These are phyloP conservation scores for Cladosporium cucumerinum DNA, from an alignment of 2,329 filamentous ascomycete genomes.

Conservation along the genomic window DNA sequence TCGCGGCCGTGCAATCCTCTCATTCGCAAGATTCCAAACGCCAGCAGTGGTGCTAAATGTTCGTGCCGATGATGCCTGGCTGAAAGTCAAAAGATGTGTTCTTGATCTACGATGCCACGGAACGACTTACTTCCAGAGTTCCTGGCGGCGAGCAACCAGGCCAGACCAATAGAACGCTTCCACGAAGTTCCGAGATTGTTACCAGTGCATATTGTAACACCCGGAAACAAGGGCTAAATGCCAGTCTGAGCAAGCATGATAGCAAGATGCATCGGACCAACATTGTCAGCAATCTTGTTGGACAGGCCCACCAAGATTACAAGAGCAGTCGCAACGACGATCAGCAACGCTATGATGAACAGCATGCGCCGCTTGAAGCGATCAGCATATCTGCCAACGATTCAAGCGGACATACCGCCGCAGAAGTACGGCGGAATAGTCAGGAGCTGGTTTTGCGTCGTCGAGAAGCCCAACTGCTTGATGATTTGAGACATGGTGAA, in stretches of 20 bases:
- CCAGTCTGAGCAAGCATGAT: slow-evolving; percentile 30
- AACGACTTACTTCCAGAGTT: slow-evolving; percentile 27
- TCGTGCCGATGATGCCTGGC: slow-evolving; percentile 38
- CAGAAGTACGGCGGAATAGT: slow-evolving; percentile 30
- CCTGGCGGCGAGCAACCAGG: slow-evolving; percentile 34
- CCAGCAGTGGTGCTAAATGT: slow-evolving; percentile 33
- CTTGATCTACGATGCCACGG: neutral
- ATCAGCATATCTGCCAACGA: slow-evolving; percentile 32
- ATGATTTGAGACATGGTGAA: slow-evolving; percentile 50
- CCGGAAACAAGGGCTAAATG: slow-evolving; percentile 31
- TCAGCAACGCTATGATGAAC: slow-evolving; percentile 27
- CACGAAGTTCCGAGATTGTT: slow-evolving; percentile 34
- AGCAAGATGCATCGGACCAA: slow-evolving; percentile 27
- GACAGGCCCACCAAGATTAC: slow-evolving; percentile 28
- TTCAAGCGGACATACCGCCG: slow-evolving; percentile 31
- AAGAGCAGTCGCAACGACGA: slow-evolving; percentile 22
- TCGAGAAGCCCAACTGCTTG: slow-evolving; percentile 29
- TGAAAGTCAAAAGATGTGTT: neutral
- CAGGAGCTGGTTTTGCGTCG: slow-evolving; percentile 25
- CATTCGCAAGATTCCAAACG: slow-evolving; percentile 29
- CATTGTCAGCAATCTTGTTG: neutral
- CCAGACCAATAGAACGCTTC: slow-evolving; percentile 39
- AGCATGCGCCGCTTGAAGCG: slow-evolving; percentile 32
- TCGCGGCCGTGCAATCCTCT: slow-evolving; percentile 25
- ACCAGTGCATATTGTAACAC: slow-evolving; percentile 29